These are phyloP conservation scores for Phalaenopsis hybrid DNA, from an alignment of 116 monocot genomes.

Conservation along the genomic window DNA sequence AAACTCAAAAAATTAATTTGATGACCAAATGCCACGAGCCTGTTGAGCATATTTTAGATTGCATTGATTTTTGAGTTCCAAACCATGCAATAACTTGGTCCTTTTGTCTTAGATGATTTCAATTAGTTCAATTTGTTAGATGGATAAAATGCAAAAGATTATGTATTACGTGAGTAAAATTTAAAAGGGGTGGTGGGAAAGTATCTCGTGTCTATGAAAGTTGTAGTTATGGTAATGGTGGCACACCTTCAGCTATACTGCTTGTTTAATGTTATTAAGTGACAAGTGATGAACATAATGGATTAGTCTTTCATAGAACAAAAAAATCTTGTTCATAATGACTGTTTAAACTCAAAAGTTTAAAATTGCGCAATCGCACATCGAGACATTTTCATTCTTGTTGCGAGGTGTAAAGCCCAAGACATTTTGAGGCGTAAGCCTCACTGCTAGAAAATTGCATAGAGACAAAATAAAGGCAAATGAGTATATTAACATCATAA, in stretches of 20 bases:
- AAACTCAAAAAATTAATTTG: neutral
- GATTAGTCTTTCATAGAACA: neutral
- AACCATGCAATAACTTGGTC: neutral
- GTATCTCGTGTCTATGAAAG: neutral
- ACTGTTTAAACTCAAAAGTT: neutral
- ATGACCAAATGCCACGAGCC: neutral
- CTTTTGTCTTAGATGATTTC: neutral
- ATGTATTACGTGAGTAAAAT: neutral
- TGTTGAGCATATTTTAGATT: neutral
- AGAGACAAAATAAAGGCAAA: no score
- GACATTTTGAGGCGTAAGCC: no score
- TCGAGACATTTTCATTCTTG: no score
- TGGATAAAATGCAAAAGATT: neutral
- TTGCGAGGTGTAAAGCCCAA: no score
- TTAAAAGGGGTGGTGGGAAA: neutral
- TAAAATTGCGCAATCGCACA: no score
- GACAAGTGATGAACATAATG: neutral
- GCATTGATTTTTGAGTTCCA: neutral
- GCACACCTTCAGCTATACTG: neutral
- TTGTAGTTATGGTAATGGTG: neutral
- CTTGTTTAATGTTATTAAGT: neutral
- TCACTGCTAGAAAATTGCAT: no score
- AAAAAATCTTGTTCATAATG: neutral
- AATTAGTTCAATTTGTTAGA: neutral
- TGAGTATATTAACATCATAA: no score